These are phyloP conservation scores for Alternaria sp. DNA, from an alignment of 2,329 filamentous ascomycete genomes.

Conservation along the genomic window DNA sequence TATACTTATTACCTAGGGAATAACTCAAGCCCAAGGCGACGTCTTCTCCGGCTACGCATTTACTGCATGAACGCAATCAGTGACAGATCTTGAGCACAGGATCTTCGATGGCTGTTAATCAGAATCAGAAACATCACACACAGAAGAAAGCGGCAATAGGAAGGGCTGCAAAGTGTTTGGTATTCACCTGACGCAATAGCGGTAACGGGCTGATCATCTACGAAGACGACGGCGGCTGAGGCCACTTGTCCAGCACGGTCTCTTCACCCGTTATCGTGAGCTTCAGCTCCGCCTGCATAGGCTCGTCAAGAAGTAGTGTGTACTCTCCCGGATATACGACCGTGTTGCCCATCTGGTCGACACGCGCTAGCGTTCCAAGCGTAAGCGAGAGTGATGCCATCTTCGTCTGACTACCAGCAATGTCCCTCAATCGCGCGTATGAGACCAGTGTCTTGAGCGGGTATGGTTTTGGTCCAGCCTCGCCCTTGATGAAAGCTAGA, in stretches of 20 bases:
- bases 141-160: not conserved
- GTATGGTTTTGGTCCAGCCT: conserved; percentile 58
- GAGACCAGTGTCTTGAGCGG: conserved; percentile 61
- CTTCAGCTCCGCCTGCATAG: conserved; percentile 47
- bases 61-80: not conserved
- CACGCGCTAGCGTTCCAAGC: conserved; percentile 58
- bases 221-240: conserved; percentile 14
- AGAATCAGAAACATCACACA: not conserved
- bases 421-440: conserved; percentile 55
- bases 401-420: conserved; percentile 42
- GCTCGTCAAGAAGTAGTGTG: conserved; percentile 26
- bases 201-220: not conserved
- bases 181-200: not conserved
- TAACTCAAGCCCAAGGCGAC: not conserved
- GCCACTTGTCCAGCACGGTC: conserved; percentile 50
- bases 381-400: conserved; percentile 52
- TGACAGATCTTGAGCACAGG: not conserved
- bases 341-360: conserved; percentile 58
- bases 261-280: conserved; percentile 57
- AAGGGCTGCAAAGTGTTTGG: not conserved
- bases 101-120: not conserved
- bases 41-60: not conserved
- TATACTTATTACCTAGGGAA: not conserved
- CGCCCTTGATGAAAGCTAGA: conserved; percentile 58
- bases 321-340: conserved; percentile 63